A percentile compares a stretch with the other conserved stretches of the same genome.
Conservation (phyloP, 78 protist genomes). For the Bodo saltans region DNA sequence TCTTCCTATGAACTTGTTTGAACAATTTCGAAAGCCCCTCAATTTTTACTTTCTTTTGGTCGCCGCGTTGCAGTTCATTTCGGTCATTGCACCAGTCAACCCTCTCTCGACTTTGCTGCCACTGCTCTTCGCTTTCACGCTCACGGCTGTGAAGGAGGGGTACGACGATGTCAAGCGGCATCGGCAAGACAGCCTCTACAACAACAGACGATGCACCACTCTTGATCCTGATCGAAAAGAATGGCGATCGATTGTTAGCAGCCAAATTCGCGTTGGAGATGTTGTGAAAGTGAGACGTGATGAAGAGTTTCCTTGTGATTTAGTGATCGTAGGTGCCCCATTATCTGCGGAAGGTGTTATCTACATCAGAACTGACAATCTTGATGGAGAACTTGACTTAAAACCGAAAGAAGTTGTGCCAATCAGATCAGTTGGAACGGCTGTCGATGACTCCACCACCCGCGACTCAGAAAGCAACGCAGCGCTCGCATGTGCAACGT, state of each 20-base stretch:
- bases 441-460: neutral
- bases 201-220: slow-evolving; percentile 37
- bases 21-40: slow-evolving; percentile 72
- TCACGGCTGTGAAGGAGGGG: slow-evolving; percentile 73
- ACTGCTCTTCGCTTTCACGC: slow-evolving; percentile 54
- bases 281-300: slow-evolving; percentile 40
- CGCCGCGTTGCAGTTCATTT: slow-evolving; percentile 59
- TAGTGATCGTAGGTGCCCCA: slow-evolving; percentile 50
- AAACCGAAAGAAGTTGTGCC: slow-evolving; percentile 44
- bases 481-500: neutral
- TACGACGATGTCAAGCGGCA: slow-evolving; percentile 53
- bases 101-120: slow-evolving; percentile 73
- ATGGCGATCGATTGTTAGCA: slow-evolving; percentile 8
- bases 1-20: slow-evolving; percentile 57
- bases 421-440: too few species aligned
- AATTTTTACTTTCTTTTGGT: slow-evolving; percentile 72
- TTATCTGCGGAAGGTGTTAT: slow-evolving; percentile 5
- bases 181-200: slow-evolving; percentile 51
- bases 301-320: slow-evolving; percentile 63
- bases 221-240: slow-evolving; percentile 6
- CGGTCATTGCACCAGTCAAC: slow-evolving; percentile 47
- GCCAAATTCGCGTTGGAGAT: slow-evolving; percentile 66
- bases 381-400: slow-evolving; percentile 85
- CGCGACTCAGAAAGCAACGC: neutral
- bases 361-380: slow-evolving; percentile 58